Percentiles rank a stretch among this genome's conserved stretches.
These are phyloP conservation scores for Parathielavia appendiculata DNA, from an alignment of 495 filamentous ascomycete species.

Conservation along the genomic window DNA sequence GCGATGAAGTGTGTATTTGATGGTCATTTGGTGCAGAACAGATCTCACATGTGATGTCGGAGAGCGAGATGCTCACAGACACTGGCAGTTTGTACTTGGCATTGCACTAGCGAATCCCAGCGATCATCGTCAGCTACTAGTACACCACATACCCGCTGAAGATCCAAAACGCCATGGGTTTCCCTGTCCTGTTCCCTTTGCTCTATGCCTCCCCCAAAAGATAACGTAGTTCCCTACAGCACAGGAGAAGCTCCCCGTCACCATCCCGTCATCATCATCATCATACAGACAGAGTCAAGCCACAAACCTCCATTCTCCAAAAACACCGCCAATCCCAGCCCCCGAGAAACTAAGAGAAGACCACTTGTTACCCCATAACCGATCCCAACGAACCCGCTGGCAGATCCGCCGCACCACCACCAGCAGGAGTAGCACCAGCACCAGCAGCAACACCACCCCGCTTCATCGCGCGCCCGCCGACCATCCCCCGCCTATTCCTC, in stretches of 20 bases:
- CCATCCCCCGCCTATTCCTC: slow-evolving; percentile 81
- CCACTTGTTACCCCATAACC: too few species aligned
- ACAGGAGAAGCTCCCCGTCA: not conserved
- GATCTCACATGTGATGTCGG: not conserved
- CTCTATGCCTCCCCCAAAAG: too few species aligned
- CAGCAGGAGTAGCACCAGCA: not conserved
- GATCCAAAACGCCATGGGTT: too few species aligned
- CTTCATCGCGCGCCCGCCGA: slow-evolving; percentile 47
- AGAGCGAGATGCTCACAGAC: too few species aligned
- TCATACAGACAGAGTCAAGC: not conserved
- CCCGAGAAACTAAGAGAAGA: not conserved
- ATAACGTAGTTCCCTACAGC: not conserved
- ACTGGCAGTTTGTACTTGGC: too few species aligned
- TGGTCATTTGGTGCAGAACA: too few species aligned
- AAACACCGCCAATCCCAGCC: not conserved
- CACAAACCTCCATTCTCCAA: not conserved
- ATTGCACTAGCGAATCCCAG: too few species aligned
- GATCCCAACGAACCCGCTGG: not conserved
- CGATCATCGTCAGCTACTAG: too few species aligned
- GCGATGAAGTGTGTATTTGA: too few species aligned
- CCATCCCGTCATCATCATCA: not conserved
- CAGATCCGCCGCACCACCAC: not conserved
- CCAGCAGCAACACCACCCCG: slow-evolving; percentile 23
- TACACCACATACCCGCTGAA: too few species aligned
- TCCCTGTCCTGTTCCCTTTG: too few species aligned